A percentile compares a stretch with the other conserved stretches of the same genome.
Evolutionary conservation across 75 land plant genomes (phyloP).

Genomic region (Pinus taeda): DNA sequence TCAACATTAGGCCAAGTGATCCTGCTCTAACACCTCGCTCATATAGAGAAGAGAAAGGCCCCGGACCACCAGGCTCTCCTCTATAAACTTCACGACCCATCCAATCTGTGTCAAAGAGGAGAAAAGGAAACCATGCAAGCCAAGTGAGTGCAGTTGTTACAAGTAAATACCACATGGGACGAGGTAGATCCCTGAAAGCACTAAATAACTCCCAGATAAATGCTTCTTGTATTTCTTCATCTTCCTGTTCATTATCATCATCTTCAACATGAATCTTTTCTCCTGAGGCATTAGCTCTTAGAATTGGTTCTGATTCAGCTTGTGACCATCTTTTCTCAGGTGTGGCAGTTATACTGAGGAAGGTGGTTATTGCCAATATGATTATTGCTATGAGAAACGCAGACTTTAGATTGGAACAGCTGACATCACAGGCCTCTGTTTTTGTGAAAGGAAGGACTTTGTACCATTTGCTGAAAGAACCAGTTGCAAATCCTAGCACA

Average conservation of each 20-base stretch:
- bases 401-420: constrained; percentile 94
- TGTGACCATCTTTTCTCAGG: constrained; percentile 52
- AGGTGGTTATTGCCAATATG: constrained; percentile 56
- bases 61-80: constrained; percentile 52
- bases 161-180: constrained; percentile 72
- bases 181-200: constrained; percentile 67
- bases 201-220: constrained; percentile 84
- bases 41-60: constrained; percentile 35
- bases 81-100: constrained; percentile 94
- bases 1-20: constrained; percentile 82
- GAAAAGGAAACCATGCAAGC: constrained; percentile 99
- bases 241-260: constrained; percentile 26
- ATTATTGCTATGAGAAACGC: constrained; percentile 74
- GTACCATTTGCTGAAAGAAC: constrained; percentile 72
- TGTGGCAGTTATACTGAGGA: constrained; percentile 68
- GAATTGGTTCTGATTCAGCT: background rate
- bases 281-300: constrained; percentile 26
- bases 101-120: constrained; percentile 97
- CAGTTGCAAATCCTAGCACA: constrained; percentile 87
- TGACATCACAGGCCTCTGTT: constrained; percentile 57
- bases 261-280: background rate
- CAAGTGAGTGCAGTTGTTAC: constrained; percentile 80
- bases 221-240: constrained; percentile 53
- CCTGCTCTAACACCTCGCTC: constrained; percentile 86
- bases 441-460: constrained; percentile 67